Base-by-base conservation (phyloP, 108 stramenopile genomes). In the Discostella stelligeroides region DNA sequence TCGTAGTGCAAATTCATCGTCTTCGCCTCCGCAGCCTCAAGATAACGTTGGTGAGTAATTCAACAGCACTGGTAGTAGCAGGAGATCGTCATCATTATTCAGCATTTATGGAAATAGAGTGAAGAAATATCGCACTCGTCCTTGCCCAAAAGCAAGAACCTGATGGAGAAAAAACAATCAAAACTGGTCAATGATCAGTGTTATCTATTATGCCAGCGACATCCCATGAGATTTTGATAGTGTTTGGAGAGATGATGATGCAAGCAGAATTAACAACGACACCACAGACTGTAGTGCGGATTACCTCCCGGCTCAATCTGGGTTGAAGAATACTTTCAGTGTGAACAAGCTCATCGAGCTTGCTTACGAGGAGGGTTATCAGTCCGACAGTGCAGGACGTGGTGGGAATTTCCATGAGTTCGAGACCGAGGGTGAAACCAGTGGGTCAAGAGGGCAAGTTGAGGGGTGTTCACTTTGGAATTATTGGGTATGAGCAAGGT, bases 181-280 rank as follows among this genome's bases (percentile, higher is more conserved):
- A n/a, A n/a, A n/a, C n/a, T n/a, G n/a, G n/a, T n/a, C n/a, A n/a
- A n/a, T n/a, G n/a, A n/a, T n/a, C n/a, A n/a, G n/a, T n/a, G 50
- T 39, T 14, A 47, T 68, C 34, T 63, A 76, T 38, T 55, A 56
- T 29, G 13, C 75, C 2, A 67, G 67, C 12, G 75, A 76, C 7
- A 20, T 57, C 1, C 45, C 67, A 1, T 28, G 75, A 27, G 75
- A 76, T 49, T 76, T 76, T 50, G 75, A 76, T 24, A 70, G 68
- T 49, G 63, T 76, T 18, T 76, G 75, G 75, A 49, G 50, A 34
- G 75, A 70, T 38, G 72, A 73, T n/a, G n/a, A n/a, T n/a, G n/a
- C n/a, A n/a, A n/a, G n/a, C n/a, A n/a, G n/a, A n/a, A n/a, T n/a
- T 25, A 57, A 13, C 10, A 42, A 40, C 17, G 50, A 50, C 27